phyloP scores from a whole-genome alignment of 441 rosid genomes.

The Arabidopsis lyrata region DNA sequence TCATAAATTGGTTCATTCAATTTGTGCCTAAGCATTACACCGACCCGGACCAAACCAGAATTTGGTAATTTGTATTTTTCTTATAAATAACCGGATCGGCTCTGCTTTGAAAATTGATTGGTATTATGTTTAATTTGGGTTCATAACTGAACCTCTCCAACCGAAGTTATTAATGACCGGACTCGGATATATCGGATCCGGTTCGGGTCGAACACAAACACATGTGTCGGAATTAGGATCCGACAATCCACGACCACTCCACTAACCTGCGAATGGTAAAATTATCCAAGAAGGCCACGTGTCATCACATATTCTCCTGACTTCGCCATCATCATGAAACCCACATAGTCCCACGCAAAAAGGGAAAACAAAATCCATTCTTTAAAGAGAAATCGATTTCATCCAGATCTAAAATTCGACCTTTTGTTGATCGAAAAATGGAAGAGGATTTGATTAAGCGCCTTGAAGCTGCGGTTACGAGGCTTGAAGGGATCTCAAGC shows the following conservation, averaged over 20 bases:
- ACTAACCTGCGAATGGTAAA: conserved; percentile 28
- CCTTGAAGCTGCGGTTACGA: conserved; percentile 81
- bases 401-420: conserved; percentile 46
- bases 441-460: conserved; percentile 78
- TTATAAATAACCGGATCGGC: background rate
- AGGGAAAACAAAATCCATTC: conserved; percentile 17
- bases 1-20: background rate
- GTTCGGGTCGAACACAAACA: background rate
- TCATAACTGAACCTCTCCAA: background rate
- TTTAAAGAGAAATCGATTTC: conserved; percentile 22
- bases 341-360: conserved; percentile 35
- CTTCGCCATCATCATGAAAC: conserved; percentile 26
- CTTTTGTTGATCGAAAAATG: conserved; percentile 50
- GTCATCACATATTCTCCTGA: conserved; percentile 45
- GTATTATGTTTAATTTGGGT: background rate
- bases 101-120: background rate
- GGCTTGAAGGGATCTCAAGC: conserved; percentile 68
- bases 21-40: background rate
- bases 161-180: background rate
- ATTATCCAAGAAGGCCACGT: conserved; percentile 47
- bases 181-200: background rate
- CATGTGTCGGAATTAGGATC: background rate
- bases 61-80: background rate
- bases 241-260: conserved; percentile 38
- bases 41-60: background rate